Conservation (phyloP, 1,139 yeast genomes). For the Suzukiozyma palmioleophila region DNA sequence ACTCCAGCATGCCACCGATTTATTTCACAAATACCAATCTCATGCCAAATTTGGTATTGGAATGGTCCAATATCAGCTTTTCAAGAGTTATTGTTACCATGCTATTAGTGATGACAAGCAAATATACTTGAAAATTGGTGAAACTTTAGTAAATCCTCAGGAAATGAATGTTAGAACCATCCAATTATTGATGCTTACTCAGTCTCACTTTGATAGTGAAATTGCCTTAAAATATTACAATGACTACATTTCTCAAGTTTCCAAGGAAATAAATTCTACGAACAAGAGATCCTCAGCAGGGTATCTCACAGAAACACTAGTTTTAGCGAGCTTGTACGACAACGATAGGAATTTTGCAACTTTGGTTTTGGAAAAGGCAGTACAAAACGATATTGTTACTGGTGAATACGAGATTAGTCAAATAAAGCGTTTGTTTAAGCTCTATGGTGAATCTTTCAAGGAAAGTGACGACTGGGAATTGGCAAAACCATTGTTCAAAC, state of each 20-base stretch:
- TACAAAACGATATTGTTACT: constrained; percentile 35
- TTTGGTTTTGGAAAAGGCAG: constrained; percentile 54
- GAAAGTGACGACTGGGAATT: constrained; percentile 29
- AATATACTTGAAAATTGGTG: constrained; percentile 37
- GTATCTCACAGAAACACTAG: constrained; percentile 48
- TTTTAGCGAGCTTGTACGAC: constrained; percentile 44
- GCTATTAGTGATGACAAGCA: constrained; percentile 33
- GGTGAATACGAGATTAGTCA: constrained; percentile 40
- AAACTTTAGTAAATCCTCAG: constrained; percentile 35
- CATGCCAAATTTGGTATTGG: constrained; percentile 34
- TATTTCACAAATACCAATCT: constrained; percentile 34
- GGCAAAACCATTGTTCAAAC: constrained; percentile 18
- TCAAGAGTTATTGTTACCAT: constrained; percentile 35
- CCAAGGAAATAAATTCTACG: constrained; percentile 28
- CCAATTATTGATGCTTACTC: constrained; percentile 45
- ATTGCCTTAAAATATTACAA: constrained; percentile 50
- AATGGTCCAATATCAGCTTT: constrained; percentile 24
- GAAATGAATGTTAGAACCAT: constrained; percentile 34
- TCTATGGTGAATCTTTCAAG: constrained; percentile 51
- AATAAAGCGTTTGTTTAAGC: constrained; percentile 45
- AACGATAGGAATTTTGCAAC: constrained; percentile 62
- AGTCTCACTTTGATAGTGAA: constrained; percentile 42
- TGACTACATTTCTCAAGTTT: constrained; percentile 38
- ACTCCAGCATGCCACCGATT: constrained; percentile 23
- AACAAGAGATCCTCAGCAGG: constrained; percentile 43